A percentile compares a stretch with the other conserved stretches of the same genome.
phyloP scores from a whole-genome alignment of 129 eudicot genomes.

The Rutidosis leptorrhynchoides region DNA sequence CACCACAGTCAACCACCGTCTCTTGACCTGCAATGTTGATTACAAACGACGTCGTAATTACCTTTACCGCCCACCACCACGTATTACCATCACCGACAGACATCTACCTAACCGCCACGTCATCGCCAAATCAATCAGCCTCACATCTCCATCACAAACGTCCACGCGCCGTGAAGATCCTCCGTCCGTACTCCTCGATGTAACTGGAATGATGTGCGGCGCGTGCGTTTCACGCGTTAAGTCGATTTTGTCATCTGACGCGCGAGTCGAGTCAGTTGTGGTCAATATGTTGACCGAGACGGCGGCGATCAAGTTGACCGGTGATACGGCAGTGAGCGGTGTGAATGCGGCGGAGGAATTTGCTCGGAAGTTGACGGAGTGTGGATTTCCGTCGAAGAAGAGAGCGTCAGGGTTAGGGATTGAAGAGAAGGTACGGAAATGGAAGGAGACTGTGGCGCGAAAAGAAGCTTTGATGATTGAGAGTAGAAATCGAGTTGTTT shows the following conservation, averaged over 20 bases:
- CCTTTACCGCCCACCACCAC: constrained; percentile 34
- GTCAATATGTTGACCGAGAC: constrained; percentile 90
- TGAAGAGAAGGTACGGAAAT: constrained; percentile 79
- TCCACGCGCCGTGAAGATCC: constrained; percentile 14
- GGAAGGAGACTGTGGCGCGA: constrained; percentile 71
- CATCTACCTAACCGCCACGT: constrained; percentile 30
- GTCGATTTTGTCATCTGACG: constrained; percentile 55
- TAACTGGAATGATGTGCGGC: constrained; percentile 93
- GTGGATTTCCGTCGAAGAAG: constrained; percentile 71
- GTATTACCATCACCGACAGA: neutral
- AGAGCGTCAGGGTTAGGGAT: constrained; percentile 70
- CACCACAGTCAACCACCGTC: constrained; percentile 32
- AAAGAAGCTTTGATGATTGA: constrained; percentile 72
- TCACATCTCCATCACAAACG: constrained; percentile 28
- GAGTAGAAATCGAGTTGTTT: constrained; percentile 69
- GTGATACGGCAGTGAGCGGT: constrained; percentile 12
- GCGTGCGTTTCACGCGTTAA: constrained; percentile 85
- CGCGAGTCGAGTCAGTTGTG: constrained; percentile 76
- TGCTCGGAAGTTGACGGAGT: constrained; percentile 65
- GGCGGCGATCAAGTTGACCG: constrained; percentile 69
- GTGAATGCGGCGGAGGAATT: constrained; percentile 53
- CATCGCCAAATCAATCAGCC: constrained; percentile 50
- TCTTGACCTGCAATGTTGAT: constrained; percentile 26
- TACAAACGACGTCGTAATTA: constrained; percentile 27
- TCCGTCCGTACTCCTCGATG: constrained; percentile 62